phyloP scores from a whole-genome alignment of 768 basidiomycete genomes.

The Arthromyces matolae region DNA sequence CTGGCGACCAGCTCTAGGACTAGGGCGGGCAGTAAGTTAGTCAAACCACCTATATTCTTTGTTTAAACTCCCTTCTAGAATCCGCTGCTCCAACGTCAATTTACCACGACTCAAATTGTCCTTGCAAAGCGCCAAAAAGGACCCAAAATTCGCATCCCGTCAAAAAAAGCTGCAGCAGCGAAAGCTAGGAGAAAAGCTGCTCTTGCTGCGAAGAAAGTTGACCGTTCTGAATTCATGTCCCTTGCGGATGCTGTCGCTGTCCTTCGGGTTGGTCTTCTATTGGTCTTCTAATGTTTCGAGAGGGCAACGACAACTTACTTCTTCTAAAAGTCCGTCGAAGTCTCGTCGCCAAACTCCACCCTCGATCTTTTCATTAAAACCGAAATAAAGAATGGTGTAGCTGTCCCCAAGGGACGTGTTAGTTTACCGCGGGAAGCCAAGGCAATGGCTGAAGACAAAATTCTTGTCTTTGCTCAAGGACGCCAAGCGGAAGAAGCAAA shows the following conservation, averaged over 20 bases:
- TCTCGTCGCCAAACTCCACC: constrained; percentile 68
- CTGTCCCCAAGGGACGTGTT: constrained; percentile 88
- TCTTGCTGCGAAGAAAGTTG: constrained; percentile 49
- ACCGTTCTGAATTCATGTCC: constrained; percentile 63
- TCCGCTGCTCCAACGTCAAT: constrained; percentile 33
- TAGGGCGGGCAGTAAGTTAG: constrained; percentile 12
- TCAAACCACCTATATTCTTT: no score
- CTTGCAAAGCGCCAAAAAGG: constrained; percentile 48
- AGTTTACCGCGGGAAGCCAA: constrained; percentile 81
- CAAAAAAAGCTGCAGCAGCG: constrained; percentile 69
- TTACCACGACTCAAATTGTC: constrained; percentile 47
- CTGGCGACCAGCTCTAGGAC: constrained; percentile 16
- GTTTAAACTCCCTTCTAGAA: constrained; percentile 9
- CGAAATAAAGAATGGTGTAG: constrained; percentile 68
- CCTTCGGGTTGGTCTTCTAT: constrained; percentile 53
- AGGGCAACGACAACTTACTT: no score
- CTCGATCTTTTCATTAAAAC: constrained; percentile 83
- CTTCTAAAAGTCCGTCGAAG: constrained; percentile 69
- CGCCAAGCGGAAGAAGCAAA: constrained; percentile 77
- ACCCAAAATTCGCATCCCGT: constrained; percentile 51
- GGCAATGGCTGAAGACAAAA: constrained; percentile 61
- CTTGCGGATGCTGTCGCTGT: constrained; percentile 65
- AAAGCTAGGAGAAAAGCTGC: constrained; percentile 58
- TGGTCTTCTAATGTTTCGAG: no score
- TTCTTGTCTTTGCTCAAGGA: constrained; percentile 94